Evolutionary conservation across 257 asterid species (phyloP), one percentile per base, ranked within the genome.

Genomic region (Penstemon davidsonii): DNA sequence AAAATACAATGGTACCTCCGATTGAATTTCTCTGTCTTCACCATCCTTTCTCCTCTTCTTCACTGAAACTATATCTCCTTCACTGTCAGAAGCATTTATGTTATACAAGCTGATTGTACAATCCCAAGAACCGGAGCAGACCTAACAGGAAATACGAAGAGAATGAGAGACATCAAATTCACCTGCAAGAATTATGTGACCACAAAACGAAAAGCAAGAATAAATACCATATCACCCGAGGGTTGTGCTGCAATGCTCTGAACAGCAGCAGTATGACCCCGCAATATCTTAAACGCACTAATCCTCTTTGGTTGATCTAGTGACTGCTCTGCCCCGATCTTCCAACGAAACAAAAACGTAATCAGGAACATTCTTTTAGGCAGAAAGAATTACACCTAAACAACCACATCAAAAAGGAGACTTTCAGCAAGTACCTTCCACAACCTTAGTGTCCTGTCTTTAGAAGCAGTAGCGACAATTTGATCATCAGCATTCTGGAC

Each of bases 111-210:
- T 83, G 69, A 94, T 75, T 76, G 86, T 75, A 69, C 83, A 76
- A 72, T 94, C 99, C 99, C 99, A 94, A 44, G 99, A 91, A 72
- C 99, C 99, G 9, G 99, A 87, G 73, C 95, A 91, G 55, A 91
- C 86, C 99, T 94, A 75, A 63, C n/a, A 73, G 66, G 11, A 76
- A 56, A 72, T 53, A 67, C 50, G 76, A 66, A 60, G 50, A 69
- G 49, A 62, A 59, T 56, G 62, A 55, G 70, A 67, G 64, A 78
- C 47, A 41, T n/a, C 37, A 62, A 42, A 12, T 44, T 65, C 55
- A 56, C 8, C 15, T 37, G 13, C 44, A 64, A 13, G 59, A 38
- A 61, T 47, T 49, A 58, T n/a, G 13, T 0, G 25, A 53, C 44
- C 36, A 68, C 19, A 18, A 71, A 19, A 56, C 4, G 54, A 59